phyloP scores from a whole-genome alignment of 2,329 filamentous ascomycete genomes.

The Epichloe uncinata region DNA sequence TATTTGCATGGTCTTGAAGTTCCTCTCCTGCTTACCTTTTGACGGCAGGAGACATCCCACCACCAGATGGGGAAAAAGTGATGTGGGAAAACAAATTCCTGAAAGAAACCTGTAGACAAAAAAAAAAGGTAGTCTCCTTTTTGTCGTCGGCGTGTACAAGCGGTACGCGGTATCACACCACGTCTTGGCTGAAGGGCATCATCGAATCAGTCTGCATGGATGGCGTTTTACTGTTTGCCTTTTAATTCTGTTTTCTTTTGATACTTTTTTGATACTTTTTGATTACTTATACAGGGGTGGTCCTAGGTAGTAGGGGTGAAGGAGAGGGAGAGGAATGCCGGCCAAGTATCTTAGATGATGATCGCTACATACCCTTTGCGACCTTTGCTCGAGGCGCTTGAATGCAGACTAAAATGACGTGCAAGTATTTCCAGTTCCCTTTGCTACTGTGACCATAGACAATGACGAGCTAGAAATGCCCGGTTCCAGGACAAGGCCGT shows the following conservation, averaged over 20 bases:
- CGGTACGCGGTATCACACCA: neutral
- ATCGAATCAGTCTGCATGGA: neutral
- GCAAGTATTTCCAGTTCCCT: neutral
- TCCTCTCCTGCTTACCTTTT: neutral
- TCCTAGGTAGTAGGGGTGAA: neutral
- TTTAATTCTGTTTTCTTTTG: neutral
- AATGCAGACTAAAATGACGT: neutral
- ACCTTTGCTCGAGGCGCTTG: neutral
- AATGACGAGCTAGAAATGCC: too few relatives aligned
- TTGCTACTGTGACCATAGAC: too few relatives aligned
- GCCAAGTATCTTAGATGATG: neutral
- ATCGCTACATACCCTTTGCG: neutral
- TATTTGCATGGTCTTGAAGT: neutral
- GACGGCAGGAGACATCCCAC: slow-evolving; percentile 2
- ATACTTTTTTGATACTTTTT: neutral
- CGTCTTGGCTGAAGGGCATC: neutral
- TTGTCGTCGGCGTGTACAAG: neutral
- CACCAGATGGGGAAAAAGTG: neutral
- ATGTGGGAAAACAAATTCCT: neutral
- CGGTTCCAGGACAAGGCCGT: too few relatives aligned
- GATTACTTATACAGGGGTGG: neutral
- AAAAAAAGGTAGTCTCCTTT: neutral
- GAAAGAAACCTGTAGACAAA: neutral
- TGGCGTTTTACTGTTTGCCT: neutral
- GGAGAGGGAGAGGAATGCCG: neutral